These are phyloP conservation scores for Nakazawaea siamensis DNA, from an alignment of 805 yeast genomes.

Conservation along the genomic window DNA sequence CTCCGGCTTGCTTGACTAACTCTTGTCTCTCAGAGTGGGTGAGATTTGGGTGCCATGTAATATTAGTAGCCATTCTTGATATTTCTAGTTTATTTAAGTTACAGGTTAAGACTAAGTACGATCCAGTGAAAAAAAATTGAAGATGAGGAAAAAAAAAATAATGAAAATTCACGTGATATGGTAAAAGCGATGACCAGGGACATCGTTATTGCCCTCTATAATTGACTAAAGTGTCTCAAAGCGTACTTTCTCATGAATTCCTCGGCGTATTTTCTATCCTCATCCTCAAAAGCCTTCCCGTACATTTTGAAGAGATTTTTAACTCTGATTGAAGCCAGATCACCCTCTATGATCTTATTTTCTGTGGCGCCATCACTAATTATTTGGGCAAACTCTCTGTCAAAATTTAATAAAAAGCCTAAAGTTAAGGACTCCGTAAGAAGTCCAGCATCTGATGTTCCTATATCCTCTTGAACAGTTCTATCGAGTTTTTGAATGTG, in stretches of 20 bases:
- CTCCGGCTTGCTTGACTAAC: slow-evolving; percentile 74
- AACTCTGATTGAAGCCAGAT: slow-evolving; percentile 14
- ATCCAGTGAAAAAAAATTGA: slow-evolving; percentile 1
- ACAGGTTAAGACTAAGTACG: not conserved
- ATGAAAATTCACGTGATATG: slow-evolving; percentile 6
- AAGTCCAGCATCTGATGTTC: slow-evolving; percentile 6
- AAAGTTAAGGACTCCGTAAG: slow-evolving; percentile 19
- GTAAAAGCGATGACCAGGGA: too few species aligned
- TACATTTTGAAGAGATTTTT: slow-evolving; percentile 20
- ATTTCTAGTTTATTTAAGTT: slow-evolving; percentile 2
- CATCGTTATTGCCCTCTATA: too few species aligned
- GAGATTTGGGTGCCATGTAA: slow-evolving; percentile 92
- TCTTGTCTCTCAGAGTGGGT: slow-evolving; percentile 73
- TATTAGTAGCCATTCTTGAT: slow-evolving; percentile 75
- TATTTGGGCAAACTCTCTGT: slow-evolving; percentile 23
- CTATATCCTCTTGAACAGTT: not conserved
- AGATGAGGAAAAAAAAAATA: slow-evolving; percentile 10
- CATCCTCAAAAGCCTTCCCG: slow-evolving; percentile 19
- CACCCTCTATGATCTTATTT: slow-evolving; percentile 16
- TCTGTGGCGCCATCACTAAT: slow-evolving; percentile 21
- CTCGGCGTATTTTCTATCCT: slow-evolving; percentile 9
- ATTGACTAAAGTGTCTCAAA: too few species aligned
- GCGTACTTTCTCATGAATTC: slow-evolving; percentile 12
- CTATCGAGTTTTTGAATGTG: slow-evolving; percentile 12
- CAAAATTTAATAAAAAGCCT: slow-evolving; percentile 17